These are phyloP conservation scores for Penicillium manginii DNA, from an alignment of 495 filamentous ascomycete species.

Conservation along the genomic window DNA sequence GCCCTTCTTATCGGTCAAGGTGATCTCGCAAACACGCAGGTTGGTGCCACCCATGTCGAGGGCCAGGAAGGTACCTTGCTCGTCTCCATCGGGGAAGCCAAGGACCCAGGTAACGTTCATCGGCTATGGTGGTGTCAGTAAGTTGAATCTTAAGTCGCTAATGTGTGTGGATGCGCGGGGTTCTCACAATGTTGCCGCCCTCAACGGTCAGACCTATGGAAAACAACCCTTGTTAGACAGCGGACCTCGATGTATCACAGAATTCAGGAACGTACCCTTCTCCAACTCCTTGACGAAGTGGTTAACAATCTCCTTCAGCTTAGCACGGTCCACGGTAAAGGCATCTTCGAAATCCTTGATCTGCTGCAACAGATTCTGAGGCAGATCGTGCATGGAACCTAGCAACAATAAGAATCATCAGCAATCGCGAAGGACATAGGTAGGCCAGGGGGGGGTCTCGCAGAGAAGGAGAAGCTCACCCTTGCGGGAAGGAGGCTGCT, in stretches of 20 bases:
- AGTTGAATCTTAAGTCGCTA: not conserved
- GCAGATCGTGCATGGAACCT: conserved; percentile 81
- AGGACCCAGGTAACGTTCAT: conserved; percentile 99
- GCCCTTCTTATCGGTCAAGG: conserved; percentile 84
- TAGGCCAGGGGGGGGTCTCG: not conserved
- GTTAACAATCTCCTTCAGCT: conserved; percentile 85
- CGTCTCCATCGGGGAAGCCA: conserved; percentile 85
- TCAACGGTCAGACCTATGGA: conserved; percentile 74
- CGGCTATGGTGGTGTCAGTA: conserved; percentile 58
- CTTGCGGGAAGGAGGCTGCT: conserved; percentile 74
- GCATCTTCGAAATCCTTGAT: conserved; percentile 84
- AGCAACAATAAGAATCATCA: conserved; percentile 13
- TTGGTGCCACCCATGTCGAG: conserved; percentile 99
- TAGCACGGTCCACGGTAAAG: conserved; percentile 77
- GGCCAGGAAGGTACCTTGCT: conserved; percentile 89
- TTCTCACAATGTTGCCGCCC: conserved; percentile 89
- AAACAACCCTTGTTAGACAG: conserved; percentile 17
- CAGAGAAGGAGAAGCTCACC: conserved; percentile 55
- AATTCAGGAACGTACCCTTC: conserved; percentile 63
- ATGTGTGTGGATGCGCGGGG: not conserved
- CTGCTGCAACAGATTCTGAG: conserved; percentile 80
- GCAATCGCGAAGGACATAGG: not conserved
- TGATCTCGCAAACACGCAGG: conserved; percentile 95
- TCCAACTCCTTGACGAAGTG: conserved; percentile 88
- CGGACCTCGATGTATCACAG: not conserved